Evolutionary conservation across 805 yeast species (phyloP), one percentile per base, ranked within the genome.

Genomic region (Saccharomyces kudriavzevii): DNA sequence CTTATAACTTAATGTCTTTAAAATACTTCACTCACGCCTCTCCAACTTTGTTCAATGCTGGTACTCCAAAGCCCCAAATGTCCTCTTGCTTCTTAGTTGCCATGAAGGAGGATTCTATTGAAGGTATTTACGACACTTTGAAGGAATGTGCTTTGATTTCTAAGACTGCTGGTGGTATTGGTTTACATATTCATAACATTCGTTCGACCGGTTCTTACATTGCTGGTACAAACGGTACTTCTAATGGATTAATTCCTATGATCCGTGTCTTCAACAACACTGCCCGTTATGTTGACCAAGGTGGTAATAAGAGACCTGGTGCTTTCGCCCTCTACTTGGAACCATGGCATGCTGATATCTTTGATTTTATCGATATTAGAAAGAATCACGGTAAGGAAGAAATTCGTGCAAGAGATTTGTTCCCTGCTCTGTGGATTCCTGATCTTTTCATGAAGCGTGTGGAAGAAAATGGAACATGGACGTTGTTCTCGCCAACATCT

Each of bases 321-420:
- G 98, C 98, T 1, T 87, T 91, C 70, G 96, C 97, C 31, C 74
- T 90, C 25, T 91, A 90, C 70, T 71, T 91, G 40, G 98, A 91
- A 73, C 97, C 98, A 51, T 91, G 98, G 98, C 98, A 91, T 67
- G 80, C 86, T 4, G 98, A 91, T 64, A 77, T 91, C 24, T 84
- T 89, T 68, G 96, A 87, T 51, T 85, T 91, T 63, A 68, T 92
- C 52, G 91, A 90, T 52, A 76, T 91, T 57, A 81, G 94, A 62
- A 91, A 91, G 73, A 92, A 90, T 67, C 96, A 91, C 67, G 98
- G 97, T 46, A 89, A 88, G 63, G 97, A 91, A 70, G 97, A 91
- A 69, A 72, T 81, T 59, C 80, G 97, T 63, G 96, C 98, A 0
- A 80, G 97, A 61, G 97, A 92, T 68, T 74, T 91, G 58, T 91